Evolutionary conservation across 2,329 filamentous ascomycete genomes (phyloP).

Genomic region (Neopestalotiopsis clavispora): DNA sequence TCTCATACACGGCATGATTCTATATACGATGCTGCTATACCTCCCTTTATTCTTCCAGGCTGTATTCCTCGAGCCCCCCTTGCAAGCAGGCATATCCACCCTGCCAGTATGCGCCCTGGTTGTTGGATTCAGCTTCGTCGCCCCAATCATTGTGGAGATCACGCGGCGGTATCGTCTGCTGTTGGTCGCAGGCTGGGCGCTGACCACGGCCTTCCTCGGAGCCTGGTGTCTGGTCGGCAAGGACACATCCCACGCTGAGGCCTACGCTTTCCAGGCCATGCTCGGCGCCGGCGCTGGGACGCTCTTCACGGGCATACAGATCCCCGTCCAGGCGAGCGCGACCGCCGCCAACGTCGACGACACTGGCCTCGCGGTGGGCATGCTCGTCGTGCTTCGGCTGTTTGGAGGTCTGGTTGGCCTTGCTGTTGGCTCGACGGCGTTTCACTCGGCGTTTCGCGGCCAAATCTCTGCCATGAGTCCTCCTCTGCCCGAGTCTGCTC

Average conservation of each 20-base stretch:
- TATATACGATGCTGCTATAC: slow-evolving; percentile 35
- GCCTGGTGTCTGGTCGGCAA: slow-evolving; percentile 23
- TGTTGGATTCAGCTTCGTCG: slow-evolving; percentile 24
- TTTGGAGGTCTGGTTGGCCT: slow-evolving; percentile 43
- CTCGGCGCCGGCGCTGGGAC: slow-evolving; percentile 28
- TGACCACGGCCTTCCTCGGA: slow-evolving; percentile 27
- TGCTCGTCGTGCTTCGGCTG: slow-evolving; percentile 38
- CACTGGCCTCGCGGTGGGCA: slow-evolving; percentile 38
- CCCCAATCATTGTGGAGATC: slow-evolving; percentile 5
- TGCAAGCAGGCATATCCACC: slow-evolving; percentile 33
- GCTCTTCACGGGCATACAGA: slow-evolving; percentile 30
- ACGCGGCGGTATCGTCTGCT: slow-evolving; percentile 22
- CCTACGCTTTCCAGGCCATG: slow-evolving; percentile 31
- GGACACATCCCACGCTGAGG: slow-evolving; percentile 24
- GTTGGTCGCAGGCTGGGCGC: slow-evolving; percentile 28
- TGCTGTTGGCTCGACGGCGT: slow-evolving; percentile 37
- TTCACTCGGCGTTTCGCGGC: slow-evolving; percentile 33
- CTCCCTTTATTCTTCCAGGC: slow-evolving; percentile 40
- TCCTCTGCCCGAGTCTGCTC: slow-evolving; percentile 20
- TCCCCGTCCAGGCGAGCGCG: slow-evolving; percentile 32
- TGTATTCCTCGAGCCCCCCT: slow-evolving; percentile 31
- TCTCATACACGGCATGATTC: slow-evolving; percentile 36
- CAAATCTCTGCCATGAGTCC: slow-evolving; percentile 22
- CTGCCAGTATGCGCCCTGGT: slow-evolving; percentile 29
- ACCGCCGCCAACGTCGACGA: slow-evolving; percentile 38